Evolutionary conservation across 1,139 yeast species (phyloP).

Genomic region (Candida neerlandica): DNA sequence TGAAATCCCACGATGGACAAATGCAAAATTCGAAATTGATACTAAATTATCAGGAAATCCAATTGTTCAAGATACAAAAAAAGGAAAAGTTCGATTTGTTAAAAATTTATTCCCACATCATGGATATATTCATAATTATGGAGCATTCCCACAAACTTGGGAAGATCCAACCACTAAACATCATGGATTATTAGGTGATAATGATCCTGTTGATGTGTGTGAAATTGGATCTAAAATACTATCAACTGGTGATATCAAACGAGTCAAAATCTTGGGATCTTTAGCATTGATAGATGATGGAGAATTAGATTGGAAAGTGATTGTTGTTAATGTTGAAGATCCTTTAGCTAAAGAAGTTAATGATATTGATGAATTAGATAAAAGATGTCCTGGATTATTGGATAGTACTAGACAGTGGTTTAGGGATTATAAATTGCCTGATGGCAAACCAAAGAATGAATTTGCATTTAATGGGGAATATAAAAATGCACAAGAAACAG

Average conservation of each 20-base stretch:
- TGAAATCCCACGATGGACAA: constrained; percentile 90
- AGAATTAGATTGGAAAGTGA: constrained; percentile 91
- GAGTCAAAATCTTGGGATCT: constrained; percentile 83
- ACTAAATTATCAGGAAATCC: constrained; percentile 73
- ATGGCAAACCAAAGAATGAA: constrained; percentile 84
- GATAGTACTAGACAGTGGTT: constrained; percentile 90
- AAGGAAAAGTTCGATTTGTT: constrained; percentile 81
- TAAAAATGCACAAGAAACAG: constrained; percentile 72
- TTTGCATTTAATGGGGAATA: constrained; percentile 86
- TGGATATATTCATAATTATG: constrained; percentile 91
- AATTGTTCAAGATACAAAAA: constrained; percentile 82
- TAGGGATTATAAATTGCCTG: constrained; percentile 87
- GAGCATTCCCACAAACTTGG: constrained; percentile 96
- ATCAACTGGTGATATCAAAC: constrained; percentile 73
- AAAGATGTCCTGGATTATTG: constrained; percentile 76
- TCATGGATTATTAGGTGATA: constrained; percentile 79
- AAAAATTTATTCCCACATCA: constrained; percentile 88
- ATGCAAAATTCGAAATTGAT: constrained; percentile 84
- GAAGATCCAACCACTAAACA: constrained; percentile 75
- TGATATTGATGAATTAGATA: constrained; percentile 76
- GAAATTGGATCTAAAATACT: constrained; percentile 80
- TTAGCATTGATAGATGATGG: constrained; percentile 91
- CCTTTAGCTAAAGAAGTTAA: constrained; percentile 72
- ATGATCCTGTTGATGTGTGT: constrained; percentile 89
- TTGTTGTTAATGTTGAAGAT: constrained; percentile 74